Evolutionary conservation across 495 filamentous ascomycete species (phyloP), one percentile per base, ranked within the genome.

Genomic region (Platismatia glauca): DNA sequence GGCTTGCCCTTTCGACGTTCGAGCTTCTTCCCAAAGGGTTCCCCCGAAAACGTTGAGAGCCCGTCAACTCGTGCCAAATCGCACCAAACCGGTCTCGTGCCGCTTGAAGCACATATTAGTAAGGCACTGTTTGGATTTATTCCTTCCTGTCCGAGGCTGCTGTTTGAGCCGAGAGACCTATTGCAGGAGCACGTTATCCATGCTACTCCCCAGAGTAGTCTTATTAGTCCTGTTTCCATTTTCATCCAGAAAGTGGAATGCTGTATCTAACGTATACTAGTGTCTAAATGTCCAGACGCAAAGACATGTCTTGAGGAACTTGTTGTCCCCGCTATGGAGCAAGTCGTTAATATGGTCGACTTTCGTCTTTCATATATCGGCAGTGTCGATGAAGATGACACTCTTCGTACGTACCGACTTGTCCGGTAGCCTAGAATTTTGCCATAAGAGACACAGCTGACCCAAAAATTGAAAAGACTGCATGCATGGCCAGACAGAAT

Each of bases 231-330:
- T n/a, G n/a, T n/a, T n/a, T n/a, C n/a, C n/a, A n/a, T n/a, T n/a
- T n/a, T n/a, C n/a, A n/a, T n/a, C n/a, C n/a, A n/a, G n/a, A n/a
- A n/a, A n/a, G n/a, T n/a, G n/a, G n/a, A n/a, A n/a, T n/a, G n/a
- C n/a, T n/a, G n/a, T n/a, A n/a, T n/a, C n/a, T n/a, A n/a, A n/a
- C n/a, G n/a, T n/a, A n/a, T n/a, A n/a, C n/a, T n/a, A n/a, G n/a
- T 96, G 87, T 89, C 86, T 74, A 96, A 97, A 77, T 98, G 94
- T 68, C 94, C 94, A 1, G 90, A 95, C 72, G 88, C 89, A 4
- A 80, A 75, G 72, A 86, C 87, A 70, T 97, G 94, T 70, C 78
- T 98, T 8, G 82, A 84, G 55, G 77, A 92, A 59, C 71, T 98
- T 61, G 81, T 97, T 18, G 75, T 96, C 3, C 94, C 95, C 3